Conservation (phyloP, 768 basidiomycete genomes). For the Baorangia bicolor region DNA sequence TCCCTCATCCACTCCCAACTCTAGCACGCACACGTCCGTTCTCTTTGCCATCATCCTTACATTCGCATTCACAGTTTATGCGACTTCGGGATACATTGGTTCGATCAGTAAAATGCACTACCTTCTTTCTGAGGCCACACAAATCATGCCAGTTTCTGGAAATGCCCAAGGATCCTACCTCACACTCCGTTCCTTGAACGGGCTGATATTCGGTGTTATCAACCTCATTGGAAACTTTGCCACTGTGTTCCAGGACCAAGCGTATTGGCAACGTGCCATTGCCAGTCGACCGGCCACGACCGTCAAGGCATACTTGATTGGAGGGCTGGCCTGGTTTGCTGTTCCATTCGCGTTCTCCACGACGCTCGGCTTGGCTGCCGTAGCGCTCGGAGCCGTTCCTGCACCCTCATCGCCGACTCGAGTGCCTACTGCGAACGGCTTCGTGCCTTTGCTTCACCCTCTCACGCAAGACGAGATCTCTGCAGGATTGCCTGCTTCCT, state of each 20-base stretch:
- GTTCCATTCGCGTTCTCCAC: constrained; percentile 88
- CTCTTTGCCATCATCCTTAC: constrained; percentile 84
- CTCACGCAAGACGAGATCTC: constrained; percentile 67
- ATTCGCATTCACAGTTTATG: constrained; percentile 79
- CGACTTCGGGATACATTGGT: constrained; percentile 77
- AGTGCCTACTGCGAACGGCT: constrained; percentile 50
- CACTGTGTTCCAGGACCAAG: constrained; percentile 64
- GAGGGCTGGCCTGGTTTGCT: constrained; percentile 89
- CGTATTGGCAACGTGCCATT: constrained; percentile 92
- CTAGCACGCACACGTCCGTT: constrained; percentile 81
- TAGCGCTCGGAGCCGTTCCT: constrained; percentile 62
- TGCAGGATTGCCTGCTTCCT: constrained; percentile 84
- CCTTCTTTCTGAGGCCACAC: constrained; percentile 62
- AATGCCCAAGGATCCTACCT: constrained; percentile 87
- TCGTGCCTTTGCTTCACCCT: constrained; percentile 39
- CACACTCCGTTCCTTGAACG: constrained; percentile 75
- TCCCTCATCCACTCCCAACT: neutral
- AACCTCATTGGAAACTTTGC: constrained; percentile 86
- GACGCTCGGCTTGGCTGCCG: constrained; percentile 83
- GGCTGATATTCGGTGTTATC: constrained; percentile 82
- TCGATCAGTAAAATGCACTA: constrained; percentile 76
- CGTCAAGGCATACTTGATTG: constrained; percentile 88
- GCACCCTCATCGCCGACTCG: constrained; percentile 25
- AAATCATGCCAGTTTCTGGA: constrained; percentile 60
- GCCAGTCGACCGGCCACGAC: constrained; percentile 81